Evolutionary conservation across 768 basidiomycete genomes (phyloP), one percentile per base, ranked within the genome.

Genomic region (Tylopilus plumbeoviolaceoides): DNA sequence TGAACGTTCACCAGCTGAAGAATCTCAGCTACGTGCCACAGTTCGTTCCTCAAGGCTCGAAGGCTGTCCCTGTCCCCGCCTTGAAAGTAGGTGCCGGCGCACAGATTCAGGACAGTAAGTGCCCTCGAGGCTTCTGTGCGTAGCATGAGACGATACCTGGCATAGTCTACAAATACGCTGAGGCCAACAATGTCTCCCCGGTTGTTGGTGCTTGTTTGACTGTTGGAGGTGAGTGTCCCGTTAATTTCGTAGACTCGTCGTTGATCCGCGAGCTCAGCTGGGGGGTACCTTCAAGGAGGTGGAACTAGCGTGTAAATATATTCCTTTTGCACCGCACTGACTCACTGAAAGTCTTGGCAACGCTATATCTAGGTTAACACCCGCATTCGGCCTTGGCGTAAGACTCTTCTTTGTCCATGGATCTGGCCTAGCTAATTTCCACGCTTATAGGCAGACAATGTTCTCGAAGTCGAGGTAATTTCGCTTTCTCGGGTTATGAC

Each of bases 211-310:
- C 30, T 17, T 65, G 63, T 52, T 36, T 54, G 21, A 65, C 63
- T 4, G 58, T 64, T 9, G 63, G 63, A 33, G 53, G 61, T 50
- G 11, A 35, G 56, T 28, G 2, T 40, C 23, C 17, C 14, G 4
- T 15, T 1, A 3, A 7, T 5, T 39, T 30, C 5, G 36, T 7
- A 2, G 33, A 3, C 30, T 15, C 36, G 4, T 25, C 17, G 10
- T 40, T 53, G 45, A 53, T 43, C 23, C 35, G 15, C 4, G 11
- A 23, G 21, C 9, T 10, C 5, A 65, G 77, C 74, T 14, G 80
- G 77, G 27, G 79, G 81, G 7, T 82, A 72, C 70, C 48, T 78
- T 3, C 69, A 72, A 50, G 80, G 80, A 27, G 79, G 76, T 10
- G 79, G 80, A 6, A 75, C 79, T 48, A 70, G 75, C 44, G 58